Conservation (phyloP, 1,139 yeast genomes). For the Yamadazyma songkhlaensis region DNA sequence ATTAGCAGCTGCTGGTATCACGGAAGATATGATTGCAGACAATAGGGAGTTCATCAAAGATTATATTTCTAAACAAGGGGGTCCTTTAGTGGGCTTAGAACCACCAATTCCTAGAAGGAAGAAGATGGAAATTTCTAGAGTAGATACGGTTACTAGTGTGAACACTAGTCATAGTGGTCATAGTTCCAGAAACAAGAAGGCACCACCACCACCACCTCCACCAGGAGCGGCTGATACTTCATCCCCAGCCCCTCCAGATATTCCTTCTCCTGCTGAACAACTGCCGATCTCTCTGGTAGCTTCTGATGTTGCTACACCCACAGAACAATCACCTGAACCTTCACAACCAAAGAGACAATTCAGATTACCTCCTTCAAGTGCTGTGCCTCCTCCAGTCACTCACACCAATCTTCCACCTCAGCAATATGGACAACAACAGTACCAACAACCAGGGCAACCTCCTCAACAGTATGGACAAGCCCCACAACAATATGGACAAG, state of each 20-base stretch:
- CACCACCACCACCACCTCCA: constrained; percentile 49
- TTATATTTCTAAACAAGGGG: constrained; percentile 74
- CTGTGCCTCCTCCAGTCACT: constrained; percentile 30
- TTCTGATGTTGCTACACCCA: constrained; percentile 3
- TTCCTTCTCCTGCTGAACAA: constrained; percentile 36
- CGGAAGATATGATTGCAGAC: constrained; percentile 89
- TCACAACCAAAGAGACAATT: constrained; percentile 18
- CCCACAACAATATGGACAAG: constrained; percentile 3
- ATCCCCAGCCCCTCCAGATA: constrained; percentile 13
- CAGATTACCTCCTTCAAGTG: constrained; percentile 26
- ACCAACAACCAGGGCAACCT: not conserved
- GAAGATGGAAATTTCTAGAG: constrained; percentile 9
- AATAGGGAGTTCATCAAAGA: constrained; percentile 79
- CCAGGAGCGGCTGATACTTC: constrained; percentile 13
- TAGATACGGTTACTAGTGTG: constrained; percentile 8
- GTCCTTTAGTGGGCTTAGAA: constrained; percentile 80
- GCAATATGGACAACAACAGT: constrained; percentile 1
- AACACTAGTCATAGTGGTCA: not conserved
- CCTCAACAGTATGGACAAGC: constrained; percentile 4
- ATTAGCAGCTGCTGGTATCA: constrained; percentile 73
- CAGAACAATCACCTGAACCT: constrained; percentile 8
- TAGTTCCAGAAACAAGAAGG: constrained; percentile 27
- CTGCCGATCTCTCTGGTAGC: constrained; percentile 12
- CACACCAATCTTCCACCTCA: constrained; percentile 24
- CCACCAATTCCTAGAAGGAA: constrained; percentile 74